A percentile compares a stretch with the other conserved stretches of the same genome.
These are phyloP conservation scores for Cercospora sojina DNA, from an alignment of 2,329 filamentous ascomycete species.

Conservation along the genomic window DNA sequence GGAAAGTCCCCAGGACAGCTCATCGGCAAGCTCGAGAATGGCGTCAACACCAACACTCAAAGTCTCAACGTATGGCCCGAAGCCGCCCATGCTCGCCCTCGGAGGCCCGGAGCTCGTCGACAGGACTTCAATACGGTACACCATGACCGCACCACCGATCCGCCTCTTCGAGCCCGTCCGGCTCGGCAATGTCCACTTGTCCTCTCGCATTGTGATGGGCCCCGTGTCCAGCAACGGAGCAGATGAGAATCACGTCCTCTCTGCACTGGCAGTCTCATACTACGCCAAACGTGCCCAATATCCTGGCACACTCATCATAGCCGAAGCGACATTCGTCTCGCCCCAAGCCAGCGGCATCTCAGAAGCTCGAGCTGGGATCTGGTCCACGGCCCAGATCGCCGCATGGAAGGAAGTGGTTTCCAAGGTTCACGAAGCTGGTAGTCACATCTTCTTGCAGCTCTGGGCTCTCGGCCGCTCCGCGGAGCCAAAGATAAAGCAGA, in stretches of 20 bases:
- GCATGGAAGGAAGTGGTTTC: slow-evolving; percentile 55
- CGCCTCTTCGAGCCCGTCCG: slow-evolving; percentile 44
- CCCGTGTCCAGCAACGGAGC: slow-evolving; percentile 51
- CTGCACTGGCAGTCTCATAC: slow-evolving; percentile 33
- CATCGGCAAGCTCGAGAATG: slow-evolving; percentile 7
- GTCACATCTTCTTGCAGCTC: slow-evolving; percentile 48
- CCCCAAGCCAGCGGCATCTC: slow-evolving; percentile 32
- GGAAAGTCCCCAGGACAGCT: not conserved
- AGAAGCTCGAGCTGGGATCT: slow-evolving; percentile 31
- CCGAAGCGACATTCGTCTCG: slow-evolving; percentile 40
- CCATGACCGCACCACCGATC: not conserved
- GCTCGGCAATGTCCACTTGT: slow-evolving; percentile 45
- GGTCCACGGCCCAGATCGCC: slow-evolving; percentile 43
- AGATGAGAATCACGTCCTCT: slow-evolving; percentile 42
- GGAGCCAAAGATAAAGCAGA: slow-evolving; percentile 34
- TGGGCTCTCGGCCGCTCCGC: slow-evolving; percentile 53
- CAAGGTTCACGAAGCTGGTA: slow-evolving; percentile 53
- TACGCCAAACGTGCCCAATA: slow-evolving; percentile 36
- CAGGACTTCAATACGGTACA: not conserved
- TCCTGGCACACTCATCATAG: slow-evolving; percentile 38
- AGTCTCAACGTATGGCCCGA: not conserved
- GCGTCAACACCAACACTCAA: slow-evolving; percentile 4
- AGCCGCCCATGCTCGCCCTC: not conserved
- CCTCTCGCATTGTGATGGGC: slow-evolving; percentile 55
- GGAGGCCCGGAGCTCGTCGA: not conserved